Evolutionary conservation across 2,329 filamentous ascomycete species (phyloP).

Genomic region (Rutstroemia sp.): DNA sequence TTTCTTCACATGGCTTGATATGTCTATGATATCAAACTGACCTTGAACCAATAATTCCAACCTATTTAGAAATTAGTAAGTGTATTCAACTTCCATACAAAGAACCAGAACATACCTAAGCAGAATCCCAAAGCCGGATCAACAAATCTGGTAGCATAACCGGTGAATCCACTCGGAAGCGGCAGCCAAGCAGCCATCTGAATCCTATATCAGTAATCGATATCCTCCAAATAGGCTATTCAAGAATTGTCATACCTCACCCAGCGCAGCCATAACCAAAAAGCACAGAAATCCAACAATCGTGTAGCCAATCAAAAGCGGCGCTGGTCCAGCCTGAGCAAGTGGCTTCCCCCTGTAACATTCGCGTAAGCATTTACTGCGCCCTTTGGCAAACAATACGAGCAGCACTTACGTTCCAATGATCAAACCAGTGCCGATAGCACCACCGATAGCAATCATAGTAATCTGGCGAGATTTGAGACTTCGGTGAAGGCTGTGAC

Average conservation of each 20-base stretch:
- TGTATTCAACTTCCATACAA: neutral
- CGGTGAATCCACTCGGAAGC: conserved; percentile 70
- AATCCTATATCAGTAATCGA: neutral
- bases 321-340: conserved; percentile 46
- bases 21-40: neutral
- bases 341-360: conserved; percentile 35
- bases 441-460: conserved; percentile 67
- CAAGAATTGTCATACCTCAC: conserved; percentile 11
- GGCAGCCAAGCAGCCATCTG: conserved; percentile 75
- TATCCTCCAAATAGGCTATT: neutral
- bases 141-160: conserved; percentile 71
- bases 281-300: conserved; percentile 67
- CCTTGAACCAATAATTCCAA: conserved; percentile 29
- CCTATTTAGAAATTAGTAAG: neutral
- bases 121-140: conserved; percentile 77
- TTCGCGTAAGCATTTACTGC: conserved; percentile 7
- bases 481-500: conserved; percentile 38
- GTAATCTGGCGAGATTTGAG: conserved; percentile 47
- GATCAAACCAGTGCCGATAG: conserved; percentile 51
- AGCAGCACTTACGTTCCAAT: conserved; percentile 46
- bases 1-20: neutral
- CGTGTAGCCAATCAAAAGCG: conserved; percentile 65
- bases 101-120: conserved; percentile 44
- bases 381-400: neutral
- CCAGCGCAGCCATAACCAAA: conserved; percentile 69